Conservation (phyloP, 1,139 yeast species). For the Yamadazyma dushanensis region DNA sequence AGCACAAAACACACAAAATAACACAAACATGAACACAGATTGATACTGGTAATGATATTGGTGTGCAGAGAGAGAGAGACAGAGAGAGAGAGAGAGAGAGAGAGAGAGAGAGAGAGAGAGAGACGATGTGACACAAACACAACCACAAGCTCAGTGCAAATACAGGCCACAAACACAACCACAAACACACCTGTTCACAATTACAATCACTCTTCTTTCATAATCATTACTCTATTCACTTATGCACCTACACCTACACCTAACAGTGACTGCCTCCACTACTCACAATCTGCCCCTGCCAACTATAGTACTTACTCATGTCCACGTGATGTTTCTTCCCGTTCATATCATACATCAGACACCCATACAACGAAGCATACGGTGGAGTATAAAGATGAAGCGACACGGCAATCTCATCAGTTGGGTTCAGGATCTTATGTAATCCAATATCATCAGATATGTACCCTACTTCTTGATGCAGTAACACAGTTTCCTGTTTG, state of each 20-base stretch:
- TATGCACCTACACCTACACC: not conserved
- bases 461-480: constrained; percentile 58
- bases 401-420: constrained; percentile 55
- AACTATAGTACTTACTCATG: constrained; percentile 62
- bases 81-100: too few relatives aligned
- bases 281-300: constrained; percentile 53
- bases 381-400: constrained; percentile 80
- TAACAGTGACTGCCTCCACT: constrained; percentile 32
- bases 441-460: constrained; percentile 67
- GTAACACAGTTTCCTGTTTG: constrained; percentile 34
- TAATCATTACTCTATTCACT: too few relatives aligned
- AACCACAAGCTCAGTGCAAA: too few relatives aligned
- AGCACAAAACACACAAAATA: too few relatives aligned
- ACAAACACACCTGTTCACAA: too few relatives aligned
- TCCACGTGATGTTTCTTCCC: constrained; percentile 55
- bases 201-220: too few relatives aligned
- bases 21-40: too few relatives aligned
- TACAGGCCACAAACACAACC: too few relatives aligned
- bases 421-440: constrained; percentile 61
- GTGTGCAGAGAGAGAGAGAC: too few relatives aligned
- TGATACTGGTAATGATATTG: too few relatives aligned
- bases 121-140: too few relatives aligned
- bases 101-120: too few relatives aligned
- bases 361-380: constrained; percentile 68
- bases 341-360: constrained; percentile 54